Evolutionary conservation across 2,329 filamentous ascomycete genomes (phyloP).

Genomic region (Coniochaeta sp.): DNA sequence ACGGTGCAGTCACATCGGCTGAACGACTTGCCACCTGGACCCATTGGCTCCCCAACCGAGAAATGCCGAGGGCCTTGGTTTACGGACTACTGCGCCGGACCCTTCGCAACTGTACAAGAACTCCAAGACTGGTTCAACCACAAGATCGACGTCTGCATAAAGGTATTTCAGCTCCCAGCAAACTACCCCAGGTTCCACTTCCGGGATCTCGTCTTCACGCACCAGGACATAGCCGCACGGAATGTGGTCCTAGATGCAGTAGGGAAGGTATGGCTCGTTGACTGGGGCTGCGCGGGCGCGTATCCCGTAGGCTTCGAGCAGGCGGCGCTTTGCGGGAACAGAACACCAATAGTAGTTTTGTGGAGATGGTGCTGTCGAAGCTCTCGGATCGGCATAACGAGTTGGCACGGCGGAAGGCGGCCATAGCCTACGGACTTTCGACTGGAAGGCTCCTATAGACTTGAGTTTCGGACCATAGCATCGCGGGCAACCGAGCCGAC

Average conservation of each 20-base stretch:
- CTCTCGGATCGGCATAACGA: neutral
- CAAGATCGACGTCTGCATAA: constrained; percentile 3
- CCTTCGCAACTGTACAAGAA: neutral
- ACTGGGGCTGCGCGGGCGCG: neutral
- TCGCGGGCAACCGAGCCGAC: neutral
- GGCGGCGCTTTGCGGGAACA: neutral
- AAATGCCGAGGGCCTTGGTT: neutral
- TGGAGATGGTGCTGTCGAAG: neutral
- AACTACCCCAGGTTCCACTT: neutral
- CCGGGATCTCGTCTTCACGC: neutral
- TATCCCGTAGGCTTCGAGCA: constrained; percentile 2
- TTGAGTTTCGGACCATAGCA: neutral
- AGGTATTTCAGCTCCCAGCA: neutral
- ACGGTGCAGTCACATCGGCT: neutral
- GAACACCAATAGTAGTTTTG: neutral
- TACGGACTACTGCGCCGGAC: constrained; percentile 1
- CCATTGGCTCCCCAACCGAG: neutral
- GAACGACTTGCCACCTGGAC: constrained; percentile 1
- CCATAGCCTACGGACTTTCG: neutral
- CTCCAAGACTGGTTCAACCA: neutral
- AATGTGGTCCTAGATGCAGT: neutral
- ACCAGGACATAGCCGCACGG: constrained; percentile 1
- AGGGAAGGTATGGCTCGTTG: neutral
- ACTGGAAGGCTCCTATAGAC: neutral
- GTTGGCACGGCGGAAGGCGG: neutral